phyloP scores from a whole-genome alignment of 2,329 filamentous ascomycete genomes.

The Claviceps lovelessii region DNA sequence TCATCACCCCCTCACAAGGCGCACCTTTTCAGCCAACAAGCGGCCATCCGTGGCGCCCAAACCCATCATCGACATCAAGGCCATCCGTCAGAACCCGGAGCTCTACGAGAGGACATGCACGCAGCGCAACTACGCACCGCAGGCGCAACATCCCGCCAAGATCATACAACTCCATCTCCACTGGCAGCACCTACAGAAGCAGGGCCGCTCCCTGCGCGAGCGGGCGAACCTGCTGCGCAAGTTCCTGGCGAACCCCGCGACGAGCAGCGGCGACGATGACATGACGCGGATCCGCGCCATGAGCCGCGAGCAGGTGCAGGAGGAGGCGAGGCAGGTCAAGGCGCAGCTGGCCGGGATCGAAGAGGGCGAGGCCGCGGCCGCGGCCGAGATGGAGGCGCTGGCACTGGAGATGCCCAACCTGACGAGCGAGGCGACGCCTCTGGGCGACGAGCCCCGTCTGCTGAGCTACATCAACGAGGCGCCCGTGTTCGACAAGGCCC shows the following conservation, averaged over 20 bases:
- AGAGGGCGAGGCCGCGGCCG: slow-evolving; percentile 43
- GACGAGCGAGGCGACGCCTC: slow-evolving; percentile 61
- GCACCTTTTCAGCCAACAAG: slow-evolving; percentile 15
- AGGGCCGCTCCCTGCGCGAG: slow-evolving; percentile 48
- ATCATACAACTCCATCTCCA: slow-evolving; percentile 42
- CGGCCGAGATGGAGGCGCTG: slow-evolving; percentile 54
- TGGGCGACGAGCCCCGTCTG: slow-evolving; percentile 48
- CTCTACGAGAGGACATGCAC: slow-evolving; percentile 72
- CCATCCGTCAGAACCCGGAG: slow-evolving; percentile 73
- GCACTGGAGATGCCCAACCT: slow-evolving; percentile 76
- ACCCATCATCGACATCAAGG: slow-evolving; percentile 66
- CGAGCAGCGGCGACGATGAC: slow-evolving; percentile 29
- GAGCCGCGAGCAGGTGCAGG: slow-evolving; percentile 39
- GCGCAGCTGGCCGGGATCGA: slow-evolving; percentile 45
- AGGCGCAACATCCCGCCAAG: slow-evolving; percentile 37
- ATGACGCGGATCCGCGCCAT: slow-evolving; percentile 20
- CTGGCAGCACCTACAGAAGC: slow-evolving; percentile 46
- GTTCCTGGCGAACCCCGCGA: slow-evolving; percentile 37
- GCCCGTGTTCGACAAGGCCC: slow-evolving; percentile 23
- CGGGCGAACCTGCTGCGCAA: slow-evolving; percentile 48
- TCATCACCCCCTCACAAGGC: slow-evolving; percentile 3
- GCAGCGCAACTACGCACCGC: slow-evolving; percentile 63
- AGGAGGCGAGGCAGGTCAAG: slow-evolving; percentile 53
- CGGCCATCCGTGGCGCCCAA: slow-evolving; percentile 64
- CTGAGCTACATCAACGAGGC: slow-evolving; percentile 69